Percentiles rank a stretch among this genome's conserved stretches.
phyloP scores from a whole-genome alignment of 148 eudicot species.

The Diospyros lotus region DNA sequence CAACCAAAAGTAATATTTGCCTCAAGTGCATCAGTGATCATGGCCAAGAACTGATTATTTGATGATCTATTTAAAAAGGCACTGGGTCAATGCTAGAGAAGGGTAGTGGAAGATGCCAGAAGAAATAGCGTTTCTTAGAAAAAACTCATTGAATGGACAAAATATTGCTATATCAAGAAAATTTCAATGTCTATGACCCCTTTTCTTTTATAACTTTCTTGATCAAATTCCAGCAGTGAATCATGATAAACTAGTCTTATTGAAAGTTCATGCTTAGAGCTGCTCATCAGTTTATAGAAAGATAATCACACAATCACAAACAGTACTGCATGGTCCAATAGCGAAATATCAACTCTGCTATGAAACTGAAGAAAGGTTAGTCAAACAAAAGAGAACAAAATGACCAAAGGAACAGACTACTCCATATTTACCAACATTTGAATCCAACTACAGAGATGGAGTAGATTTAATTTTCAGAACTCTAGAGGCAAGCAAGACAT shows the following conservation, averaged over 20 bases:
- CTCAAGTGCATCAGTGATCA: neutral
- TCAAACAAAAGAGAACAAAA: neutral
- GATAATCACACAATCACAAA: neutral
- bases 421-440: neutral
- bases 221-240: neutral
- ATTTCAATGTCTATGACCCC: no score
- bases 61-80: neutral
- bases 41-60: neutral
- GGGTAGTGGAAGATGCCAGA: constrained; percentile 3
- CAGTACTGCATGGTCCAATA: constrained; percentile 1
- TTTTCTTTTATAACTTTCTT: no score
- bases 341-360: no score
- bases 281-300: neutral
- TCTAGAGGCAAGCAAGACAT: neutral
- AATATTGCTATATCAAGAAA: neutral
- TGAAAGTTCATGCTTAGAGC: neutral
- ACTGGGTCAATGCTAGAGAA: neutral
- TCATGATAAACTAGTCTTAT: neutral
- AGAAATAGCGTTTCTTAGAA: neutral
- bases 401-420: neutral
- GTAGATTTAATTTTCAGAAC: neutral
- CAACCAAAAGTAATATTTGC: neutral
- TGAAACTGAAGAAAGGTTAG: no score
- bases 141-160: neutral
- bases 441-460: neutral